Percentiles rank a stretch among this genome's conserved stretches.
phyloP scores from a whole-genome alignment of 1,284 basidiomycete genomes.

The Phaffia rhodozyma region DNA sequence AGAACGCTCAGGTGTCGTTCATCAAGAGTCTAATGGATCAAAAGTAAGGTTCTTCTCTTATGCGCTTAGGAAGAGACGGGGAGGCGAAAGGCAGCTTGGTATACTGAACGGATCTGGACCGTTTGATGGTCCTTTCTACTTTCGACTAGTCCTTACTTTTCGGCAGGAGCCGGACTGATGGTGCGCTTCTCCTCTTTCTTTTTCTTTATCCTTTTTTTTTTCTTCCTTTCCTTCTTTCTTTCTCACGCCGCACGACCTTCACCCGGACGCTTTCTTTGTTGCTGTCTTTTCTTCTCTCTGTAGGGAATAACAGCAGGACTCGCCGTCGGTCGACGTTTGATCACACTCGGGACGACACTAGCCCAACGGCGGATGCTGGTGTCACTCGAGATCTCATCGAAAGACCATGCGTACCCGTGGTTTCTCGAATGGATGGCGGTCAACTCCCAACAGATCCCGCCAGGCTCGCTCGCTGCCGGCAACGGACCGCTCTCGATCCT shows the following conservation, averaged over 20 bases:
- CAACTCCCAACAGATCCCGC: not conserved
- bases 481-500: not conserved
- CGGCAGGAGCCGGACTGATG: constrained; percentile 92
- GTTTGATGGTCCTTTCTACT: not conserved
- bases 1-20: constrained; percentile 6
- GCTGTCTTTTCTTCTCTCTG: not conserved
- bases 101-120: not conserved
- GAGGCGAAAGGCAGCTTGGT: not conserved
- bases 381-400: constrained; percentile 90
- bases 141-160: constrained; percentile 75
- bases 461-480: no score
- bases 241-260: not conserved
- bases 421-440: constrained; percentile 90
- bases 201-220: not conserved
- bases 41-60: not conserved
- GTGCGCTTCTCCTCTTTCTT: constrained; percentile 38
- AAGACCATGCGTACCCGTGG: constrained; percentile 92
- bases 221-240: constrained; percentile 4
- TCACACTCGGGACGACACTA: constrained; percentile 56
- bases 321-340: constrained; percentile 57
- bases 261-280: constrained; percentile 8
- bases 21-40: constrained; percentile 7
- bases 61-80: not conserved
- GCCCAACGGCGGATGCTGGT: constrained; percentile 85
- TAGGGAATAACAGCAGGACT: constrained; percentile 78